Percentiles rank a stretch among this genome's conserved stretches.
These are phyloP conservation scores for Talaromyces sp. DNA, from an alignment of 2,329 filamentous ascomycete genomes.

Conservation along the genomic window DNA sequence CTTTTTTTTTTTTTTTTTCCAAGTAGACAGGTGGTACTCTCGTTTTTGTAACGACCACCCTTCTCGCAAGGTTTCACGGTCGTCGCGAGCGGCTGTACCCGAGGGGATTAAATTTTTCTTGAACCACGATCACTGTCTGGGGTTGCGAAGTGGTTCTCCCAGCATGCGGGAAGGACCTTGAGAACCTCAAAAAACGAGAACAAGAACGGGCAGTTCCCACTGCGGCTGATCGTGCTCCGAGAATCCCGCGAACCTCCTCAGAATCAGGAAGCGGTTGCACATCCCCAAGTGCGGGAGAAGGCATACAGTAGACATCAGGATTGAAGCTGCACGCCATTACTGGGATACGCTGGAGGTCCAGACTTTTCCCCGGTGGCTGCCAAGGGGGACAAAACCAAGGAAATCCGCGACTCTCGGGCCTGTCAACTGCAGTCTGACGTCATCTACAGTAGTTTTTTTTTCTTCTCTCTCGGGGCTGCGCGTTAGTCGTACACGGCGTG, in stretches of 20 bases:
- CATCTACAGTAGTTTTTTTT: slow-evolving; percentile 11
- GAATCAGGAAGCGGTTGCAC: not conserved
- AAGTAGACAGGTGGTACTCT: too few species aligned
- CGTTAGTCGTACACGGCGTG: not conserved
- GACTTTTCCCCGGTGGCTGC: slow-evolving; percentile 12
- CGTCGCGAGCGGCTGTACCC: too few species aligned
- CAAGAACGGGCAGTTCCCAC: not conserved
- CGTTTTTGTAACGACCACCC: too few species aligned
- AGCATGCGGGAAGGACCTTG: not conserved
- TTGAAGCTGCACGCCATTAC: slow-evolving; percentile 19
- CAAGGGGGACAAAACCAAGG: slow-evolving; percentile 25
- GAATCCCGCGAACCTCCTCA: slow-evolving; percentile 8
- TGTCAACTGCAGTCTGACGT: slow-evolving; percentile 27
- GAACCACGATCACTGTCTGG: too few species aligned
- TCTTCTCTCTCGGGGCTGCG: too few species aligned
- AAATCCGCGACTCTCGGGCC: slow-evolving; percentile 20
- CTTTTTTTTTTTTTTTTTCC: too few species aligned
- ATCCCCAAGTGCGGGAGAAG: not conserved
- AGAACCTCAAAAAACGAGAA: not conserved
- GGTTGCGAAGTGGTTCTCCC: too few species aligned
- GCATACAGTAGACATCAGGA: not conserved
- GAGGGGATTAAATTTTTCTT: too few species aligned
- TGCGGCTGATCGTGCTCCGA: slow-evolving; percentile 15
- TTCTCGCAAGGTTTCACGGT: too few species aligned
- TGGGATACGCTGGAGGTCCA: slow-evolving; percentile 10